Base-by-base conservation (phyloP, 352 stramenopile genomes). In the Globisporangium carolinianum region DNA sequence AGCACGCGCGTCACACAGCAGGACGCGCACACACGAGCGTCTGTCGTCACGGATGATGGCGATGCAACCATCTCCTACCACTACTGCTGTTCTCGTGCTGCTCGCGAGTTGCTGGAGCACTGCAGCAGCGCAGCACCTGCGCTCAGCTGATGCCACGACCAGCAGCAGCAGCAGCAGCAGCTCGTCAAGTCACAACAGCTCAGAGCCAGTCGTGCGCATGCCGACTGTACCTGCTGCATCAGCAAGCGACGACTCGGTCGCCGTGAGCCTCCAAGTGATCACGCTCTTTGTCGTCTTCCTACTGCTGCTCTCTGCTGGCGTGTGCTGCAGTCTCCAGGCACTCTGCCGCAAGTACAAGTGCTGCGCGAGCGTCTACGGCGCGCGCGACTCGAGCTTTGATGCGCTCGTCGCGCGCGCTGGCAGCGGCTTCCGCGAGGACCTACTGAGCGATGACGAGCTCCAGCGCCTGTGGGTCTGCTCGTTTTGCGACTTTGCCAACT, bases 401-500 rank as follows among this genome's bases (percentile, higher is more conserved):
- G 56, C 57, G 11, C 65, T 67, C 39, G 41, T 61, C 17, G 66
- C 65, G 7, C 65, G 65, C 32, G 66, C 60, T 2, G 49, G 42
- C 38, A 68, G 55, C 52, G 72, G 61, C 58, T 85, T 76, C 55
- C 72, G 67, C 32, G 70, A 85, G 51, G 75, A 85, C 48, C 46
- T 85, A 41, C 53, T 85, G 35, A 68, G 68, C 43, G 68, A 79
- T n/a, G 71, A 85, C 37, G 75, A 85, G 57, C 58, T 83, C 12
- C 51, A 68, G 53, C 68, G 69, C 0, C 71, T 85, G 5, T 85
- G 75, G 72, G 73, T 73, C 47, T 85, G 75, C 52, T 69, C 67
- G 52, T 67, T 73, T 50, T 85, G 75, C 53, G 70, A 82, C 52
- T 85, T 85, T 51, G 72, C 70, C 58, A 85, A 85, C 66, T 85